phyloP scores from a whole-genome alignment of 2,329 filamentous ascomycete species.

The Xylariaceae sp. region DNA sequence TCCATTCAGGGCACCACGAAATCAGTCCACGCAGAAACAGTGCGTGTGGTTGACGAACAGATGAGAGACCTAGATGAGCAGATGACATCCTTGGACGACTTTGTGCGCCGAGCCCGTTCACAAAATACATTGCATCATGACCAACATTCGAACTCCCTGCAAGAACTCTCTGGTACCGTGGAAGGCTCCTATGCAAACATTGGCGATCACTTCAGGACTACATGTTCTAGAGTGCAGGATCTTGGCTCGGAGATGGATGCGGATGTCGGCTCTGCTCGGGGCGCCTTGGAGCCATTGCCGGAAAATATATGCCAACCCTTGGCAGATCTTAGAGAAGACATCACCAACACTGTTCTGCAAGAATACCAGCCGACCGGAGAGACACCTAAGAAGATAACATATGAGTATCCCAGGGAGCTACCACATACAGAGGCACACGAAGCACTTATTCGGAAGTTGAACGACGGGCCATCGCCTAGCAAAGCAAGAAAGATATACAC shows the following conservation, averaged over 20 bases:
- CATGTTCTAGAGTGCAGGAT: conserved; percentile 67
- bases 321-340: conserved; percentile 68
- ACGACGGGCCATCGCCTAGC: conserved; percentile 40
- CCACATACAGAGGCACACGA: conserved; percentile 68
- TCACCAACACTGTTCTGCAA: conserved; percentile 65
- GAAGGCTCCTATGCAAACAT: conserved; percentile 74
- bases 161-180: conserved; percentile 66
- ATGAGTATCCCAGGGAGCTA: conserved; percentile 77
- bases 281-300: conserved; percentile 63
- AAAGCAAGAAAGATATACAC: conserved; percentile 47
- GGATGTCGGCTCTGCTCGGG: conserved; percentile 60
- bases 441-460: conserved; percentile 46
- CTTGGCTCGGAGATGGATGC: conserved; percentile 70
- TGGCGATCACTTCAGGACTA: conserved; percentile 68
- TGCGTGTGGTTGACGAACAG: conserved; percentile 87
- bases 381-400: conserved; percentile 80
- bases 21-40: conserved; percentile 86
- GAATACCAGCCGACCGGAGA: conserved; percentile 86
- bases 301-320: conserved; percentile 69
- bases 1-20: conserved; percentile 82
- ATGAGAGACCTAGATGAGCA: conserved; percentile 85
- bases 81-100: conserved; percentile 87
- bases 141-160: conserved; percentile 68
- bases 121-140: conserved; percentile 81
- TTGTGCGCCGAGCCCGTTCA: conserved; percentile 77